Percentiles rank a stretch among this genome's conserved stretches.
These are phyloP conservation scores for Candida silvicultrix DNA, from an alignment of 805 yeast species.

Conservation along the genomic window DNA sequence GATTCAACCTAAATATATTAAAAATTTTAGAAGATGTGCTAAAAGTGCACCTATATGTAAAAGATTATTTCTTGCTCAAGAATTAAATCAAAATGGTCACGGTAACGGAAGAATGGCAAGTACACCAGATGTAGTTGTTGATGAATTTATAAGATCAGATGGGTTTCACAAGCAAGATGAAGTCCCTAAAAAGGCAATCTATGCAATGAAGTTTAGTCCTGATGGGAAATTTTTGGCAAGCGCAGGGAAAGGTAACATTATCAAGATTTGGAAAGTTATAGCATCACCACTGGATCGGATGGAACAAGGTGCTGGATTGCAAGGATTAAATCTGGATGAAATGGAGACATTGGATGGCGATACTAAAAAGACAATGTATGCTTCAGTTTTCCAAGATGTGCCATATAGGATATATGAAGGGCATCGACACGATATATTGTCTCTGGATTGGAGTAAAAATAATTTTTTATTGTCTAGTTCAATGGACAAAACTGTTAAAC, in stretches of 20 bases:
- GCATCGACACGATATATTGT: constrained; percentile 66
- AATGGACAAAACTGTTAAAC: constrained; percentile 74
- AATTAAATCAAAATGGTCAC: constrained; percentile 29
- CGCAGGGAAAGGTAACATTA: constrained; percentile 69
- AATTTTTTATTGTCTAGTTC: constrained; percentile 75
- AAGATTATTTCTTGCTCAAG: constrained; percentile 62
- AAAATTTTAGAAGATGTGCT: constrained; percentile 39
- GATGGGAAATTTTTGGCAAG: constrained; percentile 84
- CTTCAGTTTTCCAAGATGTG: constrained; percentile 70
- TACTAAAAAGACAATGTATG: constrained; percentile 31
- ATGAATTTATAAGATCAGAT: not conserved
- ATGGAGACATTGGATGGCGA: not conserved
- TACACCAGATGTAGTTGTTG: not conserved
- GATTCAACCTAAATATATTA: constrained; percentile 49
- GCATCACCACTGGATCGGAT: constrained; percentile 64
- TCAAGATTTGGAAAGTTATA: constrained; percentile 76
- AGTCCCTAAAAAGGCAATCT: not conserved
- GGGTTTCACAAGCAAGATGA: not conserved
- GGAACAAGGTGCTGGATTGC: constrained; percentile 22
- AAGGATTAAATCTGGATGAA: not conserved
- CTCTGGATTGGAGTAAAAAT: constrained; percentile 84
- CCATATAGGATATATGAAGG: constrained; percentile 60
- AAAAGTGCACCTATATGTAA: constrained; percentile 40
- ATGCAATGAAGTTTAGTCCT: constrained; percentile 55
- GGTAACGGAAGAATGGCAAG: not conserved